Base-by-base conservation (phyloP, 108 stramenopile genomes). In the Nitzschia sp. region DNA sequence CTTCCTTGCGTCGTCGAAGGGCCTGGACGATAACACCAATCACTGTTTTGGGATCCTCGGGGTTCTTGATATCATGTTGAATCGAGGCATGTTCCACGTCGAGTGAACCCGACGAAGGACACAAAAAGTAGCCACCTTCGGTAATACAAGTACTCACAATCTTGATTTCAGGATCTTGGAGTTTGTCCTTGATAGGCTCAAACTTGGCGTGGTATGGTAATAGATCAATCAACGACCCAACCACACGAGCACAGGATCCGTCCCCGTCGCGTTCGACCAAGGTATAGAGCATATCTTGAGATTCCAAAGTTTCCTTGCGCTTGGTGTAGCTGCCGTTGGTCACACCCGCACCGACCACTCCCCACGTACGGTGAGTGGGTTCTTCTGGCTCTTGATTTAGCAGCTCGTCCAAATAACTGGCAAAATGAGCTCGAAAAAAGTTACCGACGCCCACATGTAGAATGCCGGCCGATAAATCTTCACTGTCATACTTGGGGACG, bases 371-470 rank as follows among this genome's bases (percentile, higher is more conserved):
- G 25, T 65, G 46, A 42, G 21, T 11, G n/a, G n/a, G n/a, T 31
- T 46, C 33, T 38, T 24, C 32, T 3, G 36, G 27, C 2, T 64
- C 33, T 19, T 51, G 8, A 61, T 49, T 35, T 35, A 66, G 68
- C 60, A 77, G 45, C 33, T 81, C 66, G 60, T 81, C 66, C 63
- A 71, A 74, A 54, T 86, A 78, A 35, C 46, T 54, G 49, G 82
- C 80, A 56, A 80, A 65, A 62, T 86, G 85, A 5, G 72, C 59
- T 47, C 85, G 77, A 53, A 81, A 80, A 67, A 86, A 86, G 23
- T 81, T 79, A 19, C 85, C 85, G 2, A 86, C 82, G 18, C 85
- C 85, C 25, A 86, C 21, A 56, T 85, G 84, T 48, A 76, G 64
- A 45, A 85, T 58, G 27, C 56, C 56, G 11, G 56, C 27, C 28